Conservation (phyloP, 129 eudicot species). For the Flaveria bidentis region DNA sequence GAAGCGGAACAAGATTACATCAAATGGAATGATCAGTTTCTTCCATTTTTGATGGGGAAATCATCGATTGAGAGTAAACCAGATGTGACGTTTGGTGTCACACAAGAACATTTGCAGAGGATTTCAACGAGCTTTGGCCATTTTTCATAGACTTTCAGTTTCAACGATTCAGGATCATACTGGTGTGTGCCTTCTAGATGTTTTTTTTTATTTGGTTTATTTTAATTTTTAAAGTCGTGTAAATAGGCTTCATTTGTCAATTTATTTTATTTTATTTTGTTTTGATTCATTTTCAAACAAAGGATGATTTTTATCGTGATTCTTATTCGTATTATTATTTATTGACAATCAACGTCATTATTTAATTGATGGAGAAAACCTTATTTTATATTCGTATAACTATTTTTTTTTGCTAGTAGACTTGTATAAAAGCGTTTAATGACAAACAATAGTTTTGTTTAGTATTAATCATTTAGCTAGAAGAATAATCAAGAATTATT, state of each 20-base stretch:
- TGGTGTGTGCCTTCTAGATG: conserved; percentile 37
- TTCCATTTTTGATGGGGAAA: conserved; percentile 58
- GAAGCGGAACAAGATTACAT: conserved; percentile 50
- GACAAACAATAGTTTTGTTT: background rate
- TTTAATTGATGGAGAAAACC: background rate
- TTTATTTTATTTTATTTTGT: conserved; percentile 17
- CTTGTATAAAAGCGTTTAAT: background rate
- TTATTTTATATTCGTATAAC: too few species aligned
- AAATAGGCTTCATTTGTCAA: conserved; percentile 50
- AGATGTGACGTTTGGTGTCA: conserved; percentile 33
- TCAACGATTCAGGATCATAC: conserved; percentile 44
- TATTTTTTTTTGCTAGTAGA: too few species aligned
- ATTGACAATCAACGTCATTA: background rate
- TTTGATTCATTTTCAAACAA: conserved; percentile 33
- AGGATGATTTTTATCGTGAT: conserved; percentile 13
- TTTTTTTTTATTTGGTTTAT: background rate
- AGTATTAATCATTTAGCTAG: background rate
- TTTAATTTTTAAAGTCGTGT: conserved; percentile 45
- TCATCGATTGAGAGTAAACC: conserved; percentile 48
- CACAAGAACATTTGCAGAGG: conserved; percentile 31
- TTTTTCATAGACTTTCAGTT: conserved; percentile 74
- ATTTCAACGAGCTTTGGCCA: conserved; percentile 44
- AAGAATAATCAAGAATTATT: background rate
- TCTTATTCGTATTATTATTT: background rate
- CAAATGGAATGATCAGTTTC: conserved; percentile 69